These are phyloP conservation scores for Diplodia intermedia DNA, from an alignment of 2,329 filamentous ascomycete species.

Conservation along the genomic window DNA sequence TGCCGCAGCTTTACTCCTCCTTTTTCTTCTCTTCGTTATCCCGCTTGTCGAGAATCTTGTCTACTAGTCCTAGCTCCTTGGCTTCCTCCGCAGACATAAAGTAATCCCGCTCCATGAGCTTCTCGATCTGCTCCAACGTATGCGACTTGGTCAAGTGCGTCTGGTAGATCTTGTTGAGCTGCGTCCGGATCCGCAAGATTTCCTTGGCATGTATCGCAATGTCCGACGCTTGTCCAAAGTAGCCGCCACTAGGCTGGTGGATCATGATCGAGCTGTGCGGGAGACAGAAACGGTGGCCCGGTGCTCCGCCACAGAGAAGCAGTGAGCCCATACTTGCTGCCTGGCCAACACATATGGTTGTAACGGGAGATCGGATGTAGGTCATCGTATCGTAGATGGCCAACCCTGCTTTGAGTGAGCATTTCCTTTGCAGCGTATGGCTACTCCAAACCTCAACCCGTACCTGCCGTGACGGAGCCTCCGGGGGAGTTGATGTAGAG, in stretches of 20 bases:
- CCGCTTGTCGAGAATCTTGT: conserved; percentile 79
- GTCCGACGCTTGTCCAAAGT: conserved; percentile 72
- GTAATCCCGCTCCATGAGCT: conserved; percentile 95
- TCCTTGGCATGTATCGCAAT: conserved; percentile 98
- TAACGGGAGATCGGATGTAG: conserved; percentile 92
- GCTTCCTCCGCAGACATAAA: conserved; percentile 92
- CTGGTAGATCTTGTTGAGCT: conserved; percentile 90
- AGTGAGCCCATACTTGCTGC: conserved; percentile 95
- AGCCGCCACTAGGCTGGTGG: conserved; percentile 87
- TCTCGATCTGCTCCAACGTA: conserved; percentile 82
- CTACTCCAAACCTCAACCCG: conserved; percentile 13
- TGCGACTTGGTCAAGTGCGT: conserved; percentile 81
- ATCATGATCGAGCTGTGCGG: conserved; percentile 98
- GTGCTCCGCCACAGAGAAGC: conserved; percentile 82
- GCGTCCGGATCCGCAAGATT: conserved; percentile 83
- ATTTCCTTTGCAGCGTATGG: conserved; percentile 29
- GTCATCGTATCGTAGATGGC: conserved; percentile 99
- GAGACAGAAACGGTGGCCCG: conserved; percentile 84
- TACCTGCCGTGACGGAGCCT: conserved; percentile 84
- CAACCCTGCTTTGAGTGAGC: conserved; percentile 50
- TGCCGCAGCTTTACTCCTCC: conserved; percentile 24
- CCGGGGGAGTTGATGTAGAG: conserved; percentile 98
- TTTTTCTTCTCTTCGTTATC: conserved; percentile 49
- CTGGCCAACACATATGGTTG: conserved; percentile 92
- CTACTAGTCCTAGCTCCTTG: conserved; percentile 86